Evolutionary conservation across 148 eudicot genomes (phyloP).

Genomic region (Rhododendron vialii): DNA sequence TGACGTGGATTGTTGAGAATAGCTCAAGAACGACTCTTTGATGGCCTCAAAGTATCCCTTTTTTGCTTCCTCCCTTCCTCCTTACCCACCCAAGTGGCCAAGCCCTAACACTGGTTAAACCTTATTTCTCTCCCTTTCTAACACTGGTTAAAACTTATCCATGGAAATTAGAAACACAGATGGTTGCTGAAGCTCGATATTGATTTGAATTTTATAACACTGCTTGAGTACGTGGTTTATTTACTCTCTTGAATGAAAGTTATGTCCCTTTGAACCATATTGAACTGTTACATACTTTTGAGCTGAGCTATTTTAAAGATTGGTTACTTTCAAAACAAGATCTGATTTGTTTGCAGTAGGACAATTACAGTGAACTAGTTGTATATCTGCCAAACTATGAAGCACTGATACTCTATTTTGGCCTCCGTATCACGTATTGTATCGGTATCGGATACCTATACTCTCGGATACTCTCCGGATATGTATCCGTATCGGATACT

Average conservation of each 20-base stretch:
- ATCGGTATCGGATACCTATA: no score
- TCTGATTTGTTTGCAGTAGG: neutral
- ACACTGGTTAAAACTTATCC: neutral
- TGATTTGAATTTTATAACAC: neutral
- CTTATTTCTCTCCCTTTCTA: neutral
- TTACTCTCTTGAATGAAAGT: neutral
- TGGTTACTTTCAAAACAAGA: neutral
- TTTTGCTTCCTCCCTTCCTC: neutral
- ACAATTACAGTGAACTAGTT: neutral
- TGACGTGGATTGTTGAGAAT: neutral
- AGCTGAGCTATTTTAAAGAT: neutral
- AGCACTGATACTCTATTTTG: no score
- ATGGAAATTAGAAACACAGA: neutral
- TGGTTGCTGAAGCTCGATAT: neutral
- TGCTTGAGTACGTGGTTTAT: neutral
- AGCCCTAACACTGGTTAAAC: neutral
- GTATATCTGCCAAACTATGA: neutral
- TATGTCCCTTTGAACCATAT: neutral
- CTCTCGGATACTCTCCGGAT: no score
- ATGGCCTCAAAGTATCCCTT: neutral
- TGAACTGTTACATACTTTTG: neutral
- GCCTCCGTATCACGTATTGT: no score
- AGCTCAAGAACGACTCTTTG: neutral
- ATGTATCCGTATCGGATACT: no score
- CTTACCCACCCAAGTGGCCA: neutral